Base-by-base conservation (phyloP, 1,284 basidiomycete species). In the Neonothopanus nambi region DNA sequence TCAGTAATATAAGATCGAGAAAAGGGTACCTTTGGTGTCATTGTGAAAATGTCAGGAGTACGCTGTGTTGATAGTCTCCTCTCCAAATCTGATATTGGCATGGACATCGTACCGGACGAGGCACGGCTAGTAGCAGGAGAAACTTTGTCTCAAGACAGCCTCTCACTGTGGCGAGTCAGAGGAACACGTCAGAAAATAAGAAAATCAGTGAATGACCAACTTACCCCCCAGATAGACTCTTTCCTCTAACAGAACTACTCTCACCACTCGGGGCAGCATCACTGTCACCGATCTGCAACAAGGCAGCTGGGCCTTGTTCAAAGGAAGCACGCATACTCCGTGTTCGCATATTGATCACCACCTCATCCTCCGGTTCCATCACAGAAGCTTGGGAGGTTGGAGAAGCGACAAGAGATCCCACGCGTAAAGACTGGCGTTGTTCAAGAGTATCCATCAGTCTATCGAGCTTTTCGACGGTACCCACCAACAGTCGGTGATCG, bases 1-100 rank as follows among this genome's bases (percentile, higher is more conserved):
- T 61, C 48, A 90, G 73, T 60, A 50, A 2, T 23, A 36, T 8
- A 30, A 43, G 38, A 50, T 21, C 21, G n/a, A 49, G 12, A 23
- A 17, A n/a, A 71, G n/a, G 76, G 55, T 61, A 92, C 95, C 82
- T 95, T 95, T 3, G 91, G 89, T 62, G 85, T 82, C 95, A 99
- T 96, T 1, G 93, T 92, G 68, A 99, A 99, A 43, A 99, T 87
- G 69, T 99, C 96, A 30, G 98, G 73, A 4, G 92, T 93, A 26
- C 82, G 78, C 42, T 89, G 82, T 0, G 93, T 88, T 50, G 88
- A 82, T 40, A 99, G 79, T 26, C 91, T 80, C 30, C 80, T 75
- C 67, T 99, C 96, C 20, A 99, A 80, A 62, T 94, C 89, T 20
- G 80, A 70, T 35, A 93, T 71, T 3, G 89, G 79, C 65, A 82